Evolutionary conservation across 176 grass and related monocot genomes (phyloP), one percentile per base, ranked within the genome.

Genomic region (Avena insularis): DNA sequence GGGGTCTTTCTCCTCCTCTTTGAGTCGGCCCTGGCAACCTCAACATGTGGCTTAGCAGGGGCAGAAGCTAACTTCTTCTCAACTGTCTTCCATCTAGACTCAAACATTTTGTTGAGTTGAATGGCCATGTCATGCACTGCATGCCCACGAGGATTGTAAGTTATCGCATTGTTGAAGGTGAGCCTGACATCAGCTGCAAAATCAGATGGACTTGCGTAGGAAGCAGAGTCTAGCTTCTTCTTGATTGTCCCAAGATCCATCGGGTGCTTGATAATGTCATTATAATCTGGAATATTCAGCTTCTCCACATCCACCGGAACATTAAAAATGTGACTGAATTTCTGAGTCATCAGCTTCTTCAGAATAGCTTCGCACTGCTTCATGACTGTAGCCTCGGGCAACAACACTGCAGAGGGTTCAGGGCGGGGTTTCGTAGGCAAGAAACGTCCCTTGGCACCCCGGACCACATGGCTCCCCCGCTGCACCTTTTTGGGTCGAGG

Each of bases 271-370:
- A 99, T 94, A 38, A 99, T 88, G 13, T 91, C 88, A 70, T 77
- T 85, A 82, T 99, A 99, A 90, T 99, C 97, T 19, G 97, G 97
- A 85, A 99, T 97, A 9, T 99, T 92, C 15, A 94, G 89, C 84
- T 90, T 94, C 36, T 87, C 89, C 10, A 68, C 87, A 45, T 99
- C 97, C n/a, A 99, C 94, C 2, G 97, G 97, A 13, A 14, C 17
- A 77, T 90, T 94, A 65, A 99, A 99, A 74, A 99, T 88, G 76
- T 93, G 90, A 59, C 92, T 87, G 77, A 38, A 83, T 71, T 94
- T 96, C 16, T 99, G 97, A 38, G 87, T 72, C 97, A 99, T 99
- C n/a, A 97, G 64, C 35, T 90, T 93, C 90, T 97, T 99, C 29
- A 99, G 88, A 80, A 99, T 85, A 58, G 83, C 36, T 2, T 97